Percentiles rank a stretch among this genome's conserved stretches.
Evolutionary conservation across 179 eudicot species (phyloP).

Genomic region (Camellia oleifera): DNA sequence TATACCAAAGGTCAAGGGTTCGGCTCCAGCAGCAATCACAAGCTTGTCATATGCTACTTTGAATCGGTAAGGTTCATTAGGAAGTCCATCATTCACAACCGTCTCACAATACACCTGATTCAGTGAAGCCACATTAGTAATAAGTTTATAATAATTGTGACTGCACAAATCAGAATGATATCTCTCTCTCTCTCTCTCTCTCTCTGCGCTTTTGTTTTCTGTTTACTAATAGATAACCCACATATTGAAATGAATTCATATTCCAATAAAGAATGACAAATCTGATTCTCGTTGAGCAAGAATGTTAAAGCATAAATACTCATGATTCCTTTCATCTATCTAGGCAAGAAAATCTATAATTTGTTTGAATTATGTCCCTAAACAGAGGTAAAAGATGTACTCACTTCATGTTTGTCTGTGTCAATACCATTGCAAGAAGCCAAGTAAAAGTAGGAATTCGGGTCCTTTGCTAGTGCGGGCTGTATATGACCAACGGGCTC

Average conservation of each 20-base stretch:
- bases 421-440: conserved; percentile 64
- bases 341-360: no score
- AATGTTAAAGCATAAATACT: not conserved
- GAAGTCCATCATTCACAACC: conserved; percentile 32
- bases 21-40: conserved; percentile 78
- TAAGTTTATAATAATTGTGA: not conserved
- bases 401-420: conserved; percentile 68
- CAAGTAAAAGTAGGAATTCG: conserved; percentile 65
- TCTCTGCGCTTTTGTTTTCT: no score
- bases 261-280: not conserved
- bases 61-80: conserved; percentile 52
- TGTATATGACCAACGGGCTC: conserved; percentile 74
- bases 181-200: not conserved
- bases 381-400: conserved; percentile 17
- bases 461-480: conserved; percentile 61
- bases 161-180: not conserved
- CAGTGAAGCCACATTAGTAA: not conserved
- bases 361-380: no score
- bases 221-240: not conserved
- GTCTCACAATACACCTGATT: conserved; percentile 72
- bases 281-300: not conserved
- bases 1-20: conserved; percentile 76
- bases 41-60: conserved; percentile 86
- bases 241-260: not conserved
- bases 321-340: no score